phyloP scores from a whole-genome alignment of 179 eudicot species.

The Carnegiea gigantea region DNA sequence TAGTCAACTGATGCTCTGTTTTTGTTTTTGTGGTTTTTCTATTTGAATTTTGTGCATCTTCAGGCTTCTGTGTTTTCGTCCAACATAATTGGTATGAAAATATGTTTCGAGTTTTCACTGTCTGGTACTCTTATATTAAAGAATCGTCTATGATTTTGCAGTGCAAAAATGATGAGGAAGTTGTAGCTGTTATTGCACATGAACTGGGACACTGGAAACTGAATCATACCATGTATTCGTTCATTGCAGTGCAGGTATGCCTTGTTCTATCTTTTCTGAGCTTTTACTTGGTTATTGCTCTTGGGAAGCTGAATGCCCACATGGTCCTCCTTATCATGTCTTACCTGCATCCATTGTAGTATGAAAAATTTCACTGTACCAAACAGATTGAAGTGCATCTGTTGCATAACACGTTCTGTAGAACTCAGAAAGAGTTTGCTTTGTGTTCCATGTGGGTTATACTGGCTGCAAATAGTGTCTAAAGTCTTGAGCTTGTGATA shows the following conservation, averaged over 20 bases:
- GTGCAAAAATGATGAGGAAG: slow-evolving; percentile 91
- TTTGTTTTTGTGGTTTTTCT: background rate
- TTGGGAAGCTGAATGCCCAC: background rate
- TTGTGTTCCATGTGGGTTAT: background rate
- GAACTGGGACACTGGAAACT: slow-evolving; percentile 99
- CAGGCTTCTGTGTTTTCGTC: background rate
- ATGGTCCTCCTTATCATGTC: background rate
- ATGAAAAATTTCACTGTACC: background rate
- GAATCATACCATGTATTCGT: slow-evolving; percentile 91
- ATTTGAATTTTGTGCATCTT: background rate
- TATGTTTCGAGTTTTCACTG: background rate
- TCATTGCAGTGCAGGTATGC: slow-evolving; percentile 89
- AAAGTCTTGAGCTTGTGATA: background rate
- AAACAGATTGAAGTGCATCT: background rate
- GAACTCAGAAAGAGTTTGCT: background rate
- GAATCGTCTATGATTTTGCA: slow-evolving; percentile 33
- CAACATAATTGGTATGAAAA: background rate
- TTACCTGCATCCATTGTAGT: background rate
- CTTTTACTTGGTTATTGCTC: background rate
- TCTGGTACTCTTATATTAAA: slow-evolving; percentile 16
- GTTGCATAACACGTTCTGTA: no score
- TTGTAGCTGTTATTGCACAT: slow-evolving; percentile 98
- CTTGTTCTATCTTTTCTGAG: background rate
- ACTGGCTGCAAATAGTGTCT: background rate
- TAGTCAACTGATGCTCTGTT: background rate